Evolutionary conservation across 1,284 basidiomycete genomes (phyloP).

Genomic region (Cystobasidiaceae sp.): DNA sequence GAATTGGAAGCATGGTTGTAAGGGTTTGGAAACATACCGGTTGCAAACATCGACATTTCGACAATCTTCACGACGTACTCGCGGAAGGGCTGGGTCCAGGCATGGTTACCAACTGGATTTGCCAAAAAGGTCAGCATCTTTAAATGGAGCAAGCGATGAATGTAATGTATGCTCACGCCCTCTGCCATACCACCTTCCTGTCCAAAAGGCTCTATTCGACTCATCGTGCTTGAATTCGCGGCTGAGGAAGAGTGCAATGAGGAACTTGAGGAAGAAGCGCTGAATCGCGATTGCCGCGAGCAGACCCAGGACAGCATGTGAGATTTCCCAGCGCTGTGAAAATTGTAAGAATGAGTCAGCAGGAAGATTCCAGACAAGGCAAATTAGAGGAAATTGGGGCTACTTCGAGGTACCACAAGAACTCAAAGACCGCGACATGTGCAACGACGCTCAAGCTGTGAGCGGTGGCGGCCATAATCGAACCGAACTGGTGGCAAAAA

Average conservation of each 20-base stretch:
- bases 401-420: slow-evolving; percentile 52
- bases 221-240: slow-evolving; percentile 97
- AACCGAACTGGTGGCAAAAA: slow-evolving; percentile 77
- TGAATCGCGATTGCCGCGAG: slow-evolving; percentile 82
- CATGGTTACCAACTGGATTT: slow-evolving; percentile 78
- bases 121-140: no score
- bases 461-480: slow-evolving; percentile 79
- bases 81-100: slow-evolving; percentile 86
- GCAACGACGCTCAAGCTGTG: slow-evolving; percentile 75
- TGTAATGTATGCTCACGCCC: no score
- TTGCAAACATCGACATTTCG: slow-evolving; percentile 89
- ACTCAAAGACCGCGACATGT: slow-evolving; percentile 86
- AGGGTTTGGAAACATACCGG: no score
- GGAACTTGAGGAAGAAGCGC: slow-evolving; percentile 80
- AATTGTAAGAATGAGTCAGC: no score
- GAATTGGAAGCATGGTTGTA: no score
- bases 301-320: slow-evolving; percentile 81
- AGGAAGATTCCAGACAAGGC: no score
- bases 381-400: no score
- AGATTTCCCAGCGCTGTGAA: slow-evolving; percentile 86
- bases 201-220: slow-evolving; percentile 96
- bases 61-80: slow-evolving; percentile 95
- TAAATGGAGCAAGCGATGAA: no score
- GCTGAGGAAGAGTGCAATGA: slow-evolving; percentile 85
- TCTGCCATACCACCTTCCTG: slow-evolving; percentile 54